Evolutionary conservation across 306 rosid genomes (phyloP).

Genomic region (Pyrus pyrifolia): DNA sequence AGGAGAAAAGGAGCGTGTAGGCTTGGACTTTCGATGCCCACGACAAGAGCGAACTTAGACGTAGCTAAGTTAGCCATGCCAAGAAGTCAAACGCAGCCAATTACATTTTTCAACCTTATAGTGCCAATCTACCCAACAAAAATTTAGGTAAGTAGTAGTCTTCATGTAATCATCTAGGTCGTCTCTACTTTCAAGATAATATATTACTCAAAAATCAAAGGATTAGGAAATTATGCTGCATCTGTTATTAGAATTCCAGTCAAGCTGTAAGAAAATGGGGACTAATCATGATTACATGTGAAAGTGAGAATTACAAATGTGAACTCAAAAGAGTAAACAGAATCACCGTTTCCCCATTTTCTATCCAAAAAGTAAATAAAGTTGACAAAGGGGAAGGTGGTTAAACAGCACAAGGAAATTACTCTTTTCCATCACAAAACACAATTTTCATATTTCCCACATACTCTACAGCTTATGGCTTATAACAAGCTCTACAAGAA

Average conservation of each 20-base stretch:
- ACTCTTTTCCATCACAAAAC: constrained; percentile 28
- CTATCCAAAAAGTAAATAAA: not conserved
- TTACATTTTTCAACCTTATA: not conserved
- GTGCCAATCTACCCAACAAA: not conserved
- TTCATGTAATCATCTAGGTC: too few relatives aligned
- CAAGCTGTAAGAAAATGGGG: not conserved
- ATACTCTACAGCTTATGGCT: constrained; percentile 34
- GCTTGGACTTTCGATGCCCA: not conserved
- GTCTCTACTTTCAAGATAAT: not conserved
- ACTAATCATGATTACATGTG: not conserved
- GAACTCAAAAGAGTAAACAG: not conserved
- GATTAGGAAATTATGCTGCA: not conserved
- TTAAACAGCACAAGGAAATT: constrained; percentile 2
- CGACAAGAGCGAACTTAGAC: not conserved
- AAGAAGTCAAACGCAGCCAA: not conserved
- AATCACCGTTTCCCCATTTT: not conserved
- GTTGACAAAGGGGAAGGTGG: not conserved
- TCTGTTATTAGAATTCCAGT: not conserved
- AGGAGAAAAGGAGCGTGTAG: not conserved
- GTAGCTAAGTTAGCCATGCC: too few relatives aligned
- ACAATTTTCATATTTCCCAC: constrained; percentile 30
- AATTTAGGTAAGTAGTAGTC: not conserved
- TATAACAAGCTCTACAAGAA: constrained; percentile 49
- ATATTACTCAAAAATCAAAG: not conserved
- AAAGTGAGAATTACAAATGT: not conserved